Evolutionary conservation across 176 grass and related monocot genomes (phyloP).

Genomic region (Panicum miliaceum): DNA sequence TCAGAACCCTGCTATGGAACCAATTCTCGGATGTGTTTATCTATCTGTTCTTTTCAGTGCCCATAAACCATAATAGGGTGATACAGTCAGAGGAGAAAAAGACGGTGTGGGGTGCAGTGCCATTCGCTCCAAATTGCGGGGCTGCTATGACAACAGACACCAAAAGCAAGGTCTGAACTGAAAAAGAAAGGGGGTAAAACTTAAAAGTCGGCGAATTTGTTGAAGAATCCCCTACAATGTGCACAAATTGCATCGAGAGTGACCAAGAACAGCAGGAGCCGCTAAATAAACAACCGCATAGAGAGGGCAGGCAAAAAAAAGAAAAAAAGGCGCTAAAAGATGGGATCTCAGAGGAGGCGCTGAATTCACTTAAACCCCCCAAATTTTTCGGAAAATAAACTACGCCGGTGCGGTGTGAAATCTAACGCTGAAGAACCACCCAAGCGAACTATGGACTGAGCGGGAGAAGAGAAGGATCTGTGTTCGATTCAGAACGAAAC

Average conservation of each 20-base stretch:
- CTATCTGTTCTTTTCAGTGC: background rate
- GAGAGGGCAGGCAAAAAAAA: background rate
- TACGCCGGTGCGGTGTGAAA: too few species aligned
- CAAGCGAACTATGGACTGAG: background rate
- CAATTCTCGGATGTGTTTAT: background rate
- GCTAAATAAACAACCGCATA: background rate
- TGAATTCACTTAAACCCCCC: slow-evolving; percentile 25
- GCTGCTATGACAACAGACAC: slow-evolving; percentile 29
- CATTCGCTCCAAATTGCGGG: slow-evolving; percentile 28
- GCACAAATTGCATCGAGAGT: slow-evolving; percentile 34
- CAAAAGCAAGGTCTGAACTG: slow-evolving; percentile 22
- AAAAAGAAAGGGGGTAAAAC: background rate
- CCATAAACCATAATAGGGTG: background rate
- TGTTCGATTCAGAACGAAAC: background rate
- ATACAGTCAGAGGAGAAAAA: background rate
- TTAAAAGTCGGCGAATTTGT: slow-evolving; percentile 9
- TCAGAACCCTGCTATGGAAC: background rate
- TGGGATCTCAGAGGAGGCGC: background rate
- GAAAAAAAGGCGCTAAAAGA: background rate
- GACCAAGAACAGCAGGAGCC: too few species aligned
- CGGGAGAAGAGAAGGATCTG: background rate
- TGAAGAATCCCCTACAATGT: slow-evolving; percentile 39
- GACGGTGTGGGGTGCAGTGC: background rate
- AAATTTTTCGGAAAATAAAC: background rate
- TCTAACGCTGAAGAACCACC: background rate